phyloP scores from a whole-genome alignment of 352 stramenopile genomes.

The Pythium aristosporum region DNA sequence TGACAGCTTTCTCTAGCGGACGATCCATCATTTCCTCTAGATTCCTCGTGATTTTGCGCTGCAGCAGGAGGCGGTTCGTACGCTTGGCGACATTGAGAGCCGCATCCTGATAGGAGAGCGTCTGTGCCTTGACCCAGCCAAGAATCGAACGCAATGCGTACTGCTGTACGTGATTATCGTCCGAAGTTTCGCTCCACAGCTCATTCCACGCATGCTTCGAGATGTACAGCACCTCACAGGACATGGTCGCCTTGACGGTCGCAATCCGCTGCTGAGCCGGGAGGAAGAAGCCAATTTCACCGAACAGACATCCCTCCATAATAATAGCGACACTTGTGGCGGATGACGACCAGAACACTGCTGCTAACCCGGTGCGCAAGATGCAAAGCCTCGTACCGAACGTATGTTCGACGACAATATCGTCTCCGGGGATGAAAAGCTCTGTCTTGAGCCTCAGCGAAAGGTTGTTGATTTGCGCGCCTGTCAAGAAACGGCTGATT shows the following conservation, averaged over 20 bases:
- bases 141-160: slow-evolving; percentile 59
- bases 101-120: slow-evolving; percentile 41
- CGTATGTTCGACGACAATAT: slow-evolving; percentile 57
- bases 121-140: slow-evolving; percentile 47
- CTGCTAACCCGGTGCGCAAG: slow-evolving; percentile 49
- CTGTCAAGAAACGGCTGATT: slow-evolving; percentile 58
- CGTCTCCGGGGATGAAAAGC: slow-evolving; percentile 69
- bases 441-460: slow-evolving; percentile 59
- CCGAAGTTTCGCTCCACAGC: slow-evolving; percentile 39
- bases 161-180: slow-evolving; percentile 48
- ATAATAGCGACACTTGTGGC: slow-evolving; percentile 55
- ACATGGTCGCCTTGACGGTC: slow-evolving; percentile 55
- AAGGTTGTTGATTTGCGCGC: slow-evolving; percentile 65
- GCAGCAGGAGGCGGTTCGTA: slow-evolving; percentile 33
- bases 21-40: slow-evolving; percentile 32
- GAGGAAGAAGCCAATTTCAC: slow-evolving; percentile 71
- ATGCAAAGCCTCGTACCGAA: slow-evolving; percentile 59
- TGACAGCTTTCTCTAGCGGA: not conserved
- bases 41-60: slow-evolving; percentile 33
- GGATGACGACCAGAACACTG: slow-evolving; percentile 53
- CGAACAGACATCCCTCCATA: slow-evolving; percentile 62
- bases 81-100: slow-evolving; percentile 44
- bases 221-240: slow-evolving; percentile 65
- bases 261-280: slow-evolving; percentile 53
- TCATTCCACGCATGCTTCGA: slow-evolving; percentile 63